Base-by-base conservation (phyloP, 805 yeast species). In the Candida chilensis region DNA sequence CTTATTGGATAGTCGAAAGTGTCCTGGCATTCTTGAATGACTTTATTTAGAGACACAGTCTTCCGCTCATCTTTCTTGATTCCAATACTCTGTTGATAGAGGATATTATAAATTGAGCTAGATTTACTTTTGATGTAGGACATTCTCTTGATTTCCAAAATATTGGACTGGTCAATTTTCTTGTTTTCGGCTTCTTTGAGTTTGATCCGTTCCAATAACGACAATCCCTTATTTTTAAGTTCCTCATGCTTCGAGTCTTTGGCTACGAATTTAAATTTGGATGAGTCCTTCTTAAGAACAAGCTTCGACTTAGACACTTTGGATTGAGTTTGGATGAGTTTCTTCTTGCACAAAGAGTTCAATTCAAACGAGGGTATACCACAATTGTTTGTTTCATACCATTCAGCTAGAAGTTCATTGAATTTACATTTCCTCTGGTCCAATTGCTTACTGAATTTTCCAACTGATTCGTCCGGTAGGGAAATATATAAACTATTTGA, bases 1-100 rank as follows among this genome's bases (percentile, higher is more conserved):
- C 49, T 44, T 10, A 56, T 42, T 3, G 63, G 60, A 31, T 51
- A 42, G 10, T 35, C 26, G 4, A 54, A 34, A 27, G 66, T 57
- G 36, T 62, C 67, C 27, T 42, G 41, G 7, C 61, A 42, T 3
- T 44, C 52, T 13, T 49, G 47, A 2, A 45, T 37, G 10, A 58
- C 26, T 27, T 52, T 54, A 3, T 41, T 24, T 15, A 57, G 27
- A 2, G 58, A 45, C 22, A 48, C 45, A 15, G 47, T 37, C 29
- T 41, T 41, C 21, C 22, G 27, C 4, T 31, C 22, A 17, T 47
- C 43, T 8, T 40, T 43, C 9, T 36, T 39, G 6, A 39, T 29
- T 61, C 67, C 37, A 61, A 61, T 14, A 54, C 40, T 28, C 43
- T 49, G 21, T 8, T 8, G 25, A 11, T n/a, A 45, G 5, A 50